Conservation (phyloP, 441 rosid genomes). For the Eruca vesicaria region DNA sequence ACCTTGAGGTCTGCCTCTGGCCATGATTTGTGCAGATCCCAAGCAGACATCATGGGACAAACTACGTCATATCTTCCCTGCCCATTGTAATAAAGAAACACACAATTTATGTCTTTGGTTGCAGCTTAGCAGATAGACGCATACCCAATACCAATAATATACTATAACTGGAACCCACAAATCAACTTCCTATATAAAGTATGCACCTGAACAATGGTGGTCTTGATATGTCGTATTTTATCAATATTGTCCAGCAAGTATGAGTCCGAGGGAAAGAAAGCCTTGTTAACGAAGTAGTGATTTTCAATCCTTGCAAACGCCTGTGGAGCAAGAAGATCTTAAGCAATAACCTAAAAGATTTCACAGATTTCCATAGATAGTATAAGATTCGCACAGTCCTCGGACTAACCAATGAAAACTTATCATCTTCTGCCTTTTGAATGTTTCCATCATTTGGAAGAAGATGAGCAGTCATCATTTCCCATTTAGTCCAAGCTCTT, state of each 20-base stretch:
- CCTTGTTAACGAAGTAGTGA: conserved; percentile 82
- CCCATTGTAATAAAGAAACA: conserved; percentile 22
- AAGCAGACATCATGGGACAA: conserved; percentile 98
- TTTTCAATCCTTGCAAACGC: conserved; percentile 99
- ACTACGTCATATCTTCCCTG: conserved; percentile 95
- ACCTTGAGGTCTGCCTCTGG: conserved; percentile 95
- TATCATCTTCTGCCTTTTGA: conserved; percentile 83
- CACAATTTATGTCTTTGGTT: background rate
- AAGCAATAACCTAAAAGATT: background rate
- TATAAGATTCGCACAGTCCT: background rate
- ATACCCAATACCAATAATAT: background rate
- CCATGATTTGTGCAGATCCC: conserved; percentile 98
- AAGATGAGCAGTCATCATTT: conserved; percentile 95
- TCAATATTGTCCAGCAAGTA: conserved; percentile 76
- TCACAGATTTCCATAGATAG: background rate
- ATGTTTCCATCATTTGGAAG: conserved; percentile 71
- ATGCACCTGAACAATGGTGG: conserved; percentile 81
- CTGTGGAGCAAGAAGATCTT: conserved; percentile 38
- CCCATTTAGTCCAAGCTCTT: conserved; percentile 97
- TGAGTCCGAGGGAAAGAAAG: conserved; percentile 78
- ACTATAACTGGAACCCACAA: background rate
- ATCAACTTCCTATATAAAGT: background rate
- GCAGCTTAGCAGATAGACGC: background rate
- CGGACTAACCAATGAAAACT: conserved; percentile 67
- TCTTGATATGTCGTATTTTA: conserved; percentile 77